Conservation (phyloP, 148 eudicot species). For the Amaranthus cruentus region DNA sequence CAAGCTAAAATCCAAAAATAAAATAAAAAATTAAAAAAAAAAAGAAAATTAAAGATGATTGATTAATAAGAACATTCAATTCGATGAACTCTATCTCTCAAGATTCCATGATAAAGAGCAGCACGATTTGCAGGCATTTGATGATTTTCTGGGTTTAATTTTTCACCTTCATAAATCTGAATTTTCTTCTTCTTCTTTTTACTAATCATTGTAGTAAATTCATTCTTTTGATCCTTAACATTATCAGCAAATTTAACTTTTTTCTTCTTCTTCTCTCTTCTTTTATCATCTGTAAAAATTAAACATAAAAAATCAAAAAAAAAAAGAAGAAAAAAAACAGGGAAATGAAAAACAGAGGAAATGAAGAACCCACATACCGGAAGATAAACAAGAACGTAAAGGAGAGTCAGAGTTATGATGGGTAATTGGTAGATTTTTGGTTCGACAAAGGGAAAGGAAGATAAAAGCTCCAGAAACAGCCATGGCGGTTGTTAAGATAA, state of each 20-base stretch:
- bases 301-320: background rate
- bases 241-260: constrained; percentile 57
- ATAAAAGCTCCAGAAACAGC: constrained; percentile 59
- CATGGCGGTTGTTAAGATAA: constrained; percentile 59
- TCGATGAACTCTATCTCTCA: constrained; percentile 49
- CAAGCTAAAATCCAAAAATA: background rate
- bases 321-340: background rate
- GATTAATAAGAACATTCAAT: constrained; percentile 30
- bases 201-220: background rate
- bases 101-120: constrained; percentile 55
- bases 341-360: constrained; percentile 12
- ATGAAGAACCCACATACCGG: constrained; percentile 28
- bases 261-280: constrained; percentile 31
- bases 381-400: constrained; percentile 47
- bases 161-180: background rate
- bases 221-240: constrained; percentile 31
- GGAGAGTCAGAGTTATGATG: constrained; percentile 15
- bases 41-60: too few species aligned
- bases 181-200: constrained; percentile 14
- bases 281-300: constrained; percentile 27
- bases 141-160: background rate
- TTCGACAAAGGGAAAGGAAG: constrained; percentile 35
- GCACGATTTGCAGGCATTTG: constrained; percentile 52
- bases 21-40: background rate
- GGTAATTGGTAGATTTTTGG: constrained; percentile 24